phyloP scores from a whole-genome alignment of 257 asterid genomes.

The Voacanga thouarsii region DNA sequence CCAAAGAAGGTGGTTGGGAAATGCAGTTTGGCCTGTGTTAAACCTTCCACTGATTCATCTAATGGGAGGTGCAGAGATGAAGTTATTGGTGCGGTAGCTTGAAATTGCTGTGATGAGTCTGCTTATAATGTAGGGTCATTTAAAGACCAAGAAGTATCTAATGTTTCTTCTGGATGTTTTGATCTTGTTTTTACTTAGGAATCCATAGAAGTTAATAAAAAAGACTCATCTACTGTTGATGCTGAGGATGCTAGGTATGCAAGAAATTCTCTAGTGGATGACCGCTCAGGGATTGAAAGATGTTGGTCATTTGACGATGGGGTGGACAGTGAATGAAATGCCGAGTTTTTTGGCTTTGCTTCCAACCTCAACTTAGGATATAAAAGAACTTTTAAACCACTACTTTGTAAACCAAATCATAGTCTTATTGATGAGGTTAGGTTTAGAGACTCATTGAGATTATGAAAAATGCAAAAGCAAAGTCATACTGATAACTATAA shows the following conservation, averaged over 20 bases:
- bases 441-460: conserved; percentile 32
- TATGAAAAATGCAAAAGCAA: conserved; percentile 23
- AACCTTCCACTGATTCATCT: not conserved
- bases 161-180: conserved; percentile 50
- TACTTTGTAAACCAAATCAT: conserved; percentile 27
- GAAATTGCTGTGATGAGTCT: conserved; percentile 29
- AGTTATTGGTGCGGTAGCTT: conserved; percentile 26
- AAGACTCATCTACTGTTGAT: conserved; percentile 36
- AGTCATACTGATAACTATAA: conserved; percentile 28
- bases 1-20: conserved; percentile 34
- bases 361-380: conserved; percentile 29
- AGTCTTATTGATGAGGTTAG: conserved; percentile 46
- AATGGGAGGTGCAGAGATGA: not conserved
- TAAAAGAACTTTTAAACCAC: conserved; percentile 29
- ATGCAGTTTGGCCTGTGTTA: conserved; percentile 10
- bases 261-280: conserved; percentile 38
- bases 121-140: conserved; percentile 26
- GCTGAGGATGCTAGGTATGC: conserved; percentile 21
- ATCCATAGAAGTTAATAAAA: conserved; percentile 39
- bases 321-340: conserved; percentile 35
- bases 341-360: conserved; percentile 34
- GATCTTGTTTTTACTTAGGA: conserved; percentile 46
- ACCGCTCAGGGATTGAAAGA: conserved; percentile 47
- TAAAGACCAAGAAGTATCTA: conserved; percentile 42
- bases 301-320: conserved; percentile 51